Conservation (phyloP, 495 filamentous ascomycete genomes). For the Ramalina intermedia region DNA sequence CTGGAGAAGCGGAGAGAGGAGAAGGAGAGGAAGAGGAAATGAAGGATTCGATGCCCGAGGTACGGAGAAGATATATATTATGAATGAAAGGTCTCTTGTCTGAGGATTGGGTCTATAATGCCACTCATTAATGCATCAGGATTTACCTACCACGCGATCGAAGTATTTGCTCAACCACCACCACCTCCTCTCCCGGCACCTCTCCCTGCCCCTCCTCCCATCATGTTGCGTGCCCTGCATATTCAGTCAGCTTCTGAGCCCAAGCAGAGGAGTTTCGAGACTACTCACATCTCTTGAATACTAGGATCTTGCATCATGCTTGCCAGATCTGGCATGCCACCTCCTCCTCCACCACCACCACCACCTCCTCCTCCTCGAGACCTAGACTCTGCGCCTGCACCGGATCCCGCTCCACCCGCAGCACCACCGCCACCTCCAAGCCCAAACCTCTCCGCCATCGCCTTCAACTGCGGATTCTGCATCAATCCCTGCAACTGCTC, state of each 20-base stretch:
- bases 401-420: slow-evolving; percentile 22
- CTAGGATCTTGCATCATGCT: slow-evolving; percentile 78
- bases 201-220: slow-evolving; percentile 38
- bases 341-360: slow-evolving; percentile 23
- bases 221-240: slow-evolving; percentile 58
- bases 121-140: not conserved
- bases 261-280: not conserved
- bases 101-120: not conserved
- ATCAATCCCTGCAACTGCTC: slow-evolving; percentile 78
- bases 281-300: slow-evolving; percentile 82
- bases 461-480: slow-evolving; percentile 76
- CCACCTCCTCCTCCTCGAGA: not conserved
- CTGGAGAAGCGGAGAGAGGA: not conserved
- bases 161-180: not conserved
- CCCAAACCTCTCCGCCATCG: slow-evolving; percentile 62
- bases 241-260: slow-evolving; percentile 6
- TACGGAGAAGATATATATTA: too few species aligned
- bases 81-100: not conserved
- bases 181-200: slow-evolving; percentile 34
- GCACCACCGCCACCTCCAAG: slow-evolving; percentile 34
- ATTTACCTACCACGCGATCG: not conserved
- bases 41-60: not conserved
- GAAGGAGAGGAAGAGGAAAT: not conserved
- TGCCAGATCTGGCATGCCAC: slow-evolving; percentile 69
- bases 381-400: slow-evolving; percentile 7